Evolutionary conservation across 805 yeast genomes (phyloP).

Genomic region (Candida tammaniensis): DNA sequence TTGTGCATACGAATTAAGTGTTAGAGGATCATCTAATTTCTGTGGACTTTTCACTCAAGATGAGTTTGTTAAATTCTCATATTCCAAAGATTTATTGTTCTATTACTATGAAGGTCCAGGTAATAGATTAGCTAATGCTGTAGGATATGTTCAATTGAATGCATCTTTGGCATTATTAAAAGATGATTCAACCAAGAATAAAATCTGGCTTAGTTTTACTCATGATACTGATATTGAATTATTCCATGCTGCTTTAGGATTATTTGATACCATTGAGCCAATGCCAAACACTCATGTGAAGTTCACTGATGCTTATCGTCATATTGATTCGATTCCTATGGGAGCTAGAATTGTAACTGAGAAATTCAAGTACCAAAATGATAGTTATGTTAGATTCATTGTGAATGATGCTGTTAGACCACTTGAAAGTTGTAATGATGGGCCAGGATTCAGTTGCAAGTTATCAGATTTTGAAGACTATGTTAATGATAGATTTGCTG

Average conservation of each 20-base stretch:
- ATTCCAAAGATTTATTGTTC: constrained; percentile 54
- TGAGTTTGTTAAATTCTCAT: constrained; percentile 63
- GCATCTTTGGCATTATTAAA: constrained; percentile 49
- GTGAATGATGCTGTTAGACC: constrained; percentile 42
- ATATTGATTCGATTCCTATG: constrained; percentile 37
- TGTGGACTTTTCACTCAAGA: constrained; percentile 67
- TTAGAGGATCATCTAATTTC: constrained; percentile 61
- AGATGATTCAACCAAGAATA: constrained; percentile 41
- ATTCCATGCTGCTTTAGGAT: constrained; percentile 62
- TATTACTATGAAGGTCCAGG: constrained; percentile 69
- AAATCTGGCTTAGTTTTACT: constrained; percentile 65
- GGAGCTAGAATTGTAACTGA: constrained; percentile 40
- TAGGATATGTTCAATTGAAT: constrained; percentile 56
- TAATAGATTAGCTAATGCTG: constrained; percentile 50
- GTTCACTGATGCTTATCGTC: constrained; percentile 47
- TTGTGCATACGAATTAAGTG: constrained; percentile 77
- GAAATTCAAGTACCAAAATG: constrained; percentile 26
- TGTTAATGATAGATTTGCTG: constrained; percentile 25
- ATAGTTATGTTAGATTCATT: constrained; percentile 33
- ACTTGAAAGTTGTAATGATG: constrained; percentile 28
- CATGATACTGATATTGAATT: constrained; percentile 71
- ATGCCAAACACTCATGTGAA: constrained; percentile 47
- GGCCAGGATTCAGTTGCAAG: constrained; percentile 45
- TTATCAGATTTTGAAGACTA: constrained; percentile 30
- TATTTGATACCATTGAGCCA: constrained; percentile 41